Evolutionary conservation across 352 stramenopile species (phyloP).

Genomic region (Paralagenidium karlingii): DNA sequence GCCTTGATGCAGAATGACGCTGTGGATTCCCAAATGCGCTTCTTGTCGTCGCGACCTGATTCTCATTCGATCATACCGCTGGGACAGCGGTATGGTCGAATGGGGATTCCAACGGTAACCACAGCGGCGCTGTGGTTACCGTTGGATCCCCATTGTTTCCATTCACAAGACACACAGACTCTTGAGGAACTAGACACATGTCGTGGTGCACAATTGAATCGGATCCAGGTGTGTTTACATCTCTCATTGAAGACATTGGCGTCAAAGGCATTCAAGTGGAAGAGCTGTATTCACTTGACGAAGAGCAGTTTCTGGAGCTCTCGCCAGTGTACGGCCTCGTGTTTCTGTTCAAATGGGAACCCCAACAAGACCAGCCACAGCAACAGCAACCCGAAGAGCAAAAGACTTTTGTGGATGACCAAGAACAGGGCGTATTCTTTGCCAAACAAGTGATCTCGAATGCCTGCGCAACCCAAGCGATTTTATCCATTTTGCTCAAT

Average conservation of each 20-base stretch:
- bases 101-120: too few species aligned
- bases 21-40: too few species aligned
- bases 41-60: too few species aligned
- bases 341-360: slow-evolving; percentile 94
- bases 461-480: slow-evolving; percentile 93
- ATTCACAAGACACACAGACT: neutral
- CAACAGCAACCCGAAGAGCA: slow-evolving; percentile 14
- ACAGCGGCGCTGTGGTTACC: too few species aligned
- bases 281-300: slow-evolving; percentile 90
- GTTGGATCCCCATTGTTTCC: too few species aligned
- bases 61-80: too few species aligned
- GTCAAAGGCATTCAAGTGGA: slow-evolving; percentile 88
- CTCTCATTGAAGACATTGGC: slow-evolving; percentile 90
- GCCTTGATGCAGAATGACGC: too few species aligned
- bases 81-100: too few species aligned
- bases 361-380: slow-evolving; percentile 22
- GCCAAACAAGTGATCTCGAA: slow-evolving; percentile 95
- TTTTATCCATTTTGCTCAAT: slow-evolving; percentile 95
- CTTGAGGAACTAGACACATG: slow-evolving; percentile 12
- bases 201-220: slow-evolving; percentile 75
- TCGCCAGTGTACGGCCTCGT: slow-evolving; percentile 87
- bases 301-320: slow-evolving; percentile 58
- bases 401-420: neutral
- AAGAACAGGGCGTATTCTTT: slow-evolving; percentile 82
- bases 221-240: slow-evolving; percentile 77